These are phyloP conservation scores for Prunus mira DNA, from an alignment of 306 rosid genomes.

Conservation along the genomic window DNA sequence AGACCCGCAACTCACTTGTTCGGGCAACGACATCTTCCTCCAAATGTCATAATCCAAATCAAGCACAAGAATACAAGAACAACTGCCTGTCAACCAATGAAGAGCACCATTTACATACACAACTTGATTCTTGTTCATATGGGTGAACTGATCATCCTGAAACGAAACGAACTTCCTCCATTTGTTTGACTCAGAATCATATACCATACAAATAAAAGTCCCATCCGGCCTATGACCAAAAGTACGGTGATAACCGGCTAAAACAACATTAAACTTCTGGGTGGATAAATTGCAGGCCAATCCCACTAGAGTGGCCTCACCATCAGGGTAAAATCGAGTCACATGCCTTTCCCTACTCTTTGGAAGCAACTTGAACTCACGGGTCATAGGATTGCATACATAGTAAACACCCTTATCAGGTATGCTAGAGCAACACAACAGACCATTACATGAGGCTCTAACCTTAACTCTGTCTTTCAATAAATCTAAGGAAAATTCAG, in stretches of 20 bases:
- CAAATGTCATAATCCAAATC: constrained; percentile 66
- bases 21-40: constrained; percentile 68
- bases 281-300: constrained; percentile 48
- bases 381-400: constrained; percentile 79
- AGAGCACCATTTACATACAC: constrained; percentile 61
- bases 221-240: constrained; percentile 84
- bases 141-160: constrained; percentile 73
- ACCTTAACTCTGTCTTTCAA: constrained; percentile 74
- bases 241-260: constrained; percentile 61
- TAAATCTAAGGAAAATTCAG: constrained; percentile 60
- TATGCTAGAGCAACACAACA: constrained; percentile 82
- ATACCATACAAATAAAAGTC: constrained; percentile 68
- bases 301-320: constrained; percentile 77
- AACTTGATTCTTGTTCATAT: constrained; percentile 80
- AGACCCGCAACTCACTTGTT: constrained; percentile 37
- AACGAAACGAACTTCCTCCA: constrained; percentile 74
- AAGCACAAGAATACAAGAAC: constrained; percentile 56
- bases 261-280: constrained; percentile 63
- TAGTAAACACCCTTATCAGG: constrained; percentile 80
- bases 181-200: constrained; percentile 66
- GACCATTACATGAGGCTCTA: constrained; percentile 79
- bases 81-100: constrained; percentile 72
- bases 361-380: constrained; percentile 71
- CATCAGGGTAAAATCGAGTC: constrained; percentile 73
- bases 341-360: constrained; percentile 78